Evolutionary conservation across 305 asterid genomes (phyloP).

Genomic region (Nicotiana rustica): DNA sequence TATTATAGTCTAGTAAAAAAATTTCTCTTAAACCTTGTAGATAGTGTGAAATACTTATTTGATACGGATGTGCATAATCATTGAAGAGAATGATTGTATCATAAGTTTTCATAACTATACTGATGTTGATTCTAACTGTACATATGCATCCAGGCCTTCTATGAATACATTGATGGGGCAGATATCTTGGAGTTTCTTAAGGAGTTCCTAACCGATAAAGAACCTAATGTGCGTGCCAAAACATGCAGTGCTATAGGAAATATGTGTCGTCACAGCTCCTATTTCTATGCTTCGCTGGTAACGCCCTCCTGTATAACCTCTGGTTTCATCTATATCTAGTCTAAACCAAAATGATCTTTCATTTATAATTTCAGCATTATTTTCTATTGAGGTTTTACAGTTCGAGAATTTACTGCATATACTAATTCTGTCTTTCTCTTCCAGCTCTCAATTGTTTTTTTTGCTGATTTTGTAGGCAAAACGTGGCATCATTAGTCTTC

Average conservation of each 20-base stretch:
- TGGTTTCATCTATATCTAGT: slow-evolving; percentile 20
- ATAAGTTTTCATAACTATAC: slow-evolving; percentile 5
- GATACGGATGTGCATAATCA: background rate
- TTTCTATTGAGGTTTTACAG: background rate
- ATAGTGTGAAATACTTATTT: slow-evolving; percentile 16
- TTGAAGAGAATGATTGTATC: background rate
- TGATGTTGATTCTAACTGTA: slow-evolving; percentile 39
- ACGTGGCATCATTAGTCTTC: slow-evolving; percentile 68
- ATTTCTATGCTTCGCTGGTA: slow-evolving; percentile 88
- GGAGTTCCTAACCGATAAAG: slow-evolving; percentile 82
- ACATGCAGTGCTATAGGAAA: slow-evolving; percentile 97
- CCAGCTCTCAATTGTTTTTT: slow-evolving; percentile 28
- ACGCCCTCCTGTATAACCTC: slow-evolving; percentile 17
- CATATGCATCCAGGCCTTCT: slow-evolving; percentile 69
- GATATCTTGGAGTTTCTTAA: slow-evolving; percentile 80
- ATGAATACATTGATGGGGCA: slow-evolving; percentile 77
- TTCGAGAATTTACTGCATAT: background rate
- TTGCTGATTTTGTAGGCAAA: slow-evolving; percentile 61
- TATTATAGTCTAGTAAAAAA: background rate
- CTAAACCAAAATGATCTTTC: slow-evolving; percentile 26
- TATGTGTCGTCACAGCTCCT: slow-evolving; percentile 98
- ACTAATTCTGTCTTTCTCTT: background rate
- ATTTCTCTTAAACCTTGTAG: background rate
- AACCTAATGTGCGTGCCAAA: slow-evolving; percentile 90
- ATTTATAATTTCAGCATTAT: background rate